These are phyloP conservation scores for Parietichytrium sp. DNA, from an alignment of 108 stramenopile species.

Conservation along the genomic window DNA sequence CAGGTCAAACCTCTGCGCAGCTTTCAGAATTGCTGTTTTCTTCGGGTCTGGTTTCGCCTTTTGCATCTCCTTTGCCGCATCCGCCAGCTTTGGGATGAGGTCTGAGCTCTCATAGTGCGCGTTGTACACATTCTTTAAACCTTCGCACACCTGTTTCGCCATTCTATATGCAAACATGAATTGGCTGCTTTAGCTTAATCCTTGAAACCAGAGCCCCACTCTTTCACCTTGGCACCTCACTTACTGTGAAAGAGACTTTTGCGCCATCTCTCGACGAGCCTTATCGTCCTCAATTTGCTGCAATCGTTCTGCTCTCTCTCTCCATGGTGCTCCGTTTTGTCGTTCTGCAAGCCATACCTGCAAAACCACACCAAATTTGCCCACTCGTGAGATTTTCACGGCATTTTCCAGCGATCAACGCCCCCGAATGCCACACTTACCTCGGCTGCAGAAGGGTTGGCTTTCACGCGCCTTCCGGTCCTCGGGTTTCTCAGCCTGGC, in stretches of 20 bases:
- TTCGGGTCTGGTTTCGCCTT: neutral
- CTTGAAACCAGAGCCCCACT: too few relatives aligned
- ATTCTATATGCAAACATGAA: too few relatives aligned
- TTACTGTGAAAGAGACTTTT: too few relatives aligned
- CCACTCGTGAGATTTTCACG: too few relatives aligned
- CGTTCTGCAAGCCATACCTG: conserved; percentile 21
- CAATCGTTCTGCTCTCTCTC: neutral
- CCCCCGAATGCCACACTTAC: too few relatives aligned
- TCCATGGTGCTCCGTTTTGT: conserved; percentile 13
- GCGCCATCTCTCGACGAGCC: neutral
- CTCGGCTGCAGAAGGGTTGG: conserved; percentile 18
- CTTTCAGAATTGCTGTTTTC: neutral
- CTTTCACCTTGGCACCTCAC: too few relatives aligned
- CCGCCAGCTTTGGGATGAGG: neutral
- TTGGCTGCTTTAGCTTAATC: too few relatives aligned
- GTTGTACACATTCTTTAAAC: neutral
- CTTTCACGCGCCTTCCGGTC: neutral
- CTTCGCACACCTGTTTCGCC: neutral
- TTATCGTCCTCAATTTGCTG: conserved; percentile 31
- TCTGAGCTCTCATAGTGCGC: conserved; percentile 1
- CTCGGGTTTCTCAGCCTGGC: neutral
- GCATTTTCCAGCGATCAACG: too few relatives aligned
- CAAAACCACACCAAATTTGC: too few relatives aligned
- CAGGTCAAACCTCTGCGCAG: conserved; percentile 10
- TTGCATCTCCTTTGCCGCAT: conserved; percentile 14